A percentile compares a stretch with the other conserved stretches of the same genome.
These are phyloP conservation scores for Phytopythium aichiense DNA, from an alignment of 352 stramenopile species.

Conservation along the genomic window DNA sequence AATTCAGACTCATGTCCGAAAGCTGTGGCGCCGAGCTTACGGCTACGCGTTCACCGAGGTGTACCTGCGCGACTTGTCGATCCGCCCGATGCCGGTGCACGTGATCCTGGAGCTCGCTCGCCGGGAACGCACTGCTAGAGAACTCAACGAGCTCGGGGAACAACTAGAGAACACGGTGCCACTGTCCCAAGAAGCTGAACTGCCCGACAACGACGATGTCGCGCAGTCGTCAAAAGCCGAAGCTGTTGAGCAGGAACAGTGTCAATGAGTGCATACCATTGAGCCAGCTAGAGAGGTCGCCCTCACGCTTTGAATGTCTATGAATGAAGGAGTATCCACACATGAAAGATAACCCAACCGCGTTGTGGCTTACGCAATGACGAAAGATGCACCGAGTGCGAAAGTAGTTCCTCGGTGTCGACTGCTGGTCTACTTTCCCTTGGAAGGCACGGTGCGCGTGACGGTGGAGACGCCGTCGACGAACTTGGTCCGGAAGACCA, in stretches of 20 bases:
- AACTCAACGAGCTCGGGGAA: constrained; percentile 28
- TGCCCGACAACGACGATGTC: background rate
- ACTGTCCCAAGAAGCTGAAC: background rate
- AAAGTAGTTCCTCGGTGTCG: background rate
- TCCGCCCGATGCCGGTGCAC: constrained; percentile 44
- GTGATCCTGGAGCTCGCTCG: constrained; percentile 63
- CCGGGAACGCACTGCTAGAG: constrained; percentile 26
- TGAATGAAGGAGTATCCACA: background rate
- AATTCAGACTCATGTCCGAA: constrained; percentile 35
- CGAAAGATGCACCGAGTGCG: background rate
- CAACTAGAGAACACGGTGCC: constrained; percentile 35
- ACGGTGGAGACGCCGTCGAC: constrained; percentile 99
- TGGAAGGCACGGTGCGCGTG: constrained; percentile 86
- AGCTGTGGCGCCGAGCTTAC: constrained; percentile 57
- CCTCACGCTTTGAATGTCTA: background rate
- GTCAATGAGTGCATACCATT: background rate
- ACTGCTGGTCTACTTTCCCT: constrained; percentile 28
- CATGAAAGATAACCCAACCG: background rate
- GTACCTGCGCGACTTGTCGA: constrained; percentile 41
- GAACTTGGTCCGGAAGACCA: constrained; percentile 99
- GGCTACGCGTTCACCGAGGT: constrained; percentile 52
- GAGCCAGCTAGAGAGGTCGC: background rate
- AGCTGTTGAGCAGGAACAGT: background rate
- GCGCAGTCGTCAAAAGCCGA: background rate
- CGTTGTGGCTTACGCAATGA: constrained; percentile 1